A percentile compares a stretch with the other conserved stretches of the same genome.
phyloP scores from a whole-genome alignment of 805 yeast species.

The Myxozyma neglecta region DNA sequence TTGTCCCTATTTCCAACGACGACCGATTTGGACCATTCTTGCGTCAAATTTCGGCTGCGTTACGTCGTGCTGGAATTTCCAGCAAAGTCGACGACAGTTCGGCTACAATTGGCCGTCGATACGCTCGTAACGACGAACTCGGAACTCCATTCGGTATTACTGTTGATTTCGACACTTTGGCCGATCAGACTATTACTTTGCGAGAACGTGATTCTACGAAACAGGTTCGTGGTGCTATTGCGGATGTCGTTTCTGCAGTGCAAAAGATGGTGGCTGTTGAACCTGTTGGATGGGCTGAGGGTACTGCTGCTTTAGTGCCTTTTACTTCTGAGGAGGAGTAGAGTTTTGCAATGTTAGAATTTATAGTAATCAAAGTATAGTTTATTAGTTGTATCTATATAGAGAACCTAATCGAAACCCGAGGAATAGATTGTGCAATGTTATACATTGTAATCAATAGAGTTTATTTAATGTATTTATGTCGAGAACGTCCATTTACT shows the following conservation, averaged over 20 bases:
- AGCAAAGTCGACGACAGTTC: conserved; percentile 96
- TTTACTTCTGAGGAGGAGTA: conserved; percentile 55
- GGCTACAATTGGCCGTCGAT: conserved; percentile 96
- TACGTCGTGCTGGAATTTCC: conserved; percentile 82
- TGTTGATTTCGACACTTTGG: conserved; percentile 87
- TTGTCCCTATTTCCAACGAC: conserved; percentile 90
- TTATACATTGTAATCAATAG: background rate
- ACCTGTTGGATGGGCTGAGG: conserved; percentile 81
- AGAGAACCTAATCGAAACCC: too few species aligned
- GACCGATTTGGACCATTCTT: conserved; percentile 75
- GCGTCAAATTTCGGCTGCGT: conserved; percentile 62
- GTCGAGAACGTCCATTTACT: too few species aligned
- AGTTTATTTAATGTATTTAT: background rate
- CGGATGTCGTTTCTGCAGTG: conserved; percentile 68
- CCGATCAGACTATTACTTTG: conserved; percentile 84
- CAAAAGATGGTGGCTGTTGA: conserved; percentile 65
- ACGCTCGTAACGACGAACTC: conserved; percentile 95
- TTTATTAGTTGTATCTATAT: too few species aligned
- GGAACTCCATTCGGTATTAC: conserved; percentile 99
- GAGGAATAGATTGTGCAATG: too few species aligned
- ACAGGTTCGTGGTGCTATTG: conserved; percentile 90
- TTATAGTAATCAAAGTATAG: background rate
- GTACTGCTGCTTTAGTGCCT: conserved; percentile 67
- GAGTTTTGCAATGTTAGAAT: background rate
- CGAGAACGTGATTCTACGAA: conserved; percentile 97